These are phyloP conservation scores for Gardenia jasminoides DNA, from an alignment of 257 asterid genomes.

Conservation along the genomic window DNA sequence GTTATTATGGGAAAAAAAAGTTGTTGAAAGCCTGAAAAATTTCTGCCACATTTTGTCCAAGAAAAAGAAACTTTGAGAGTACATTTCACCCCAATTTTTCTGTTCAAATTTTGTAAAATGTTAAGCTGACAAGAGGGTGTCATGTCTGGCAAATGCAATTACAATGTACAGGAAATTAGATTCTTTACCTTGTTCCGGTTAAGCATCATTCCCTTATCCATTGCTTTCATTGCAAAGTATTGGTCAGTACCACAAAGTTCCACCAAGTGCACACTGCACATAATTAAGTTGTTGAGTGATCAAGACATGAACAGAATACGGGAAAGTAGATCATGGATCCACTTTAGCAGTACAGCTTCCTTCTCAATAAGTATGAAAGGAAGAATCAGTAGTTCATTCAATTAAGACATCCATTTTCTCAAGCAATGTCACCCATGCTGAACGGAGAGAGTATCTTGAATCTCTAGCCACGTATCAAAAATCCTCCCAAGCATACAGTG, in stretches of 20 bases:
- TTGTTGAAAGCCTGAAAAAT: not conserved
- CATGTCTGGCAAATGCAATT: not conserved
- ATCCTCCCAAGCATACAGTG: not conserved
- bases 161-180: not conserved
- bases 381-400: not conserved
- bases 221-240: slow-evolving; percentile 91
- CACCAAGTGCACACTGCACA: slow-evolving; percentile 86
- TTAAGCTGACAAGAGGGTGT: too few relatives aligned
- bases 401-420: not conserved
- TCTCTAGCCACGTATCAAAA: not conserved
- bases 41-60: not conserved
- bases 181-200: slow-evolving; percentile 79
- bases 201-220: slow-evolving; percentile 95
- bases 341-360: too few relatives aligned
- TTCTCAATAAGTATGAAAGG: not conserved
- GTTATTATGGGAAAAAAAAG: not conserved
- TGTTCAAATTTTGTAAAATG: not conserved
- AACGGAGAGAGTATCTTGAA: not conserved
- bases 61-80: not conserved
- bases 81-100: not conserved
- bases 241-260: slow-evolving; percentile 85
- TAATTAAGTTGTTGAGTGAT: not conserved
- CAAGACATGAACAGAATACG: not conserved
- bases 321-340: not conserved
- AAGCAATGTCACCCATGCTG: not conserved